Base-by-base conservation (phyloP, 2,329 filamentous ascomycete species). In the Venturia pyrina region DNA sequence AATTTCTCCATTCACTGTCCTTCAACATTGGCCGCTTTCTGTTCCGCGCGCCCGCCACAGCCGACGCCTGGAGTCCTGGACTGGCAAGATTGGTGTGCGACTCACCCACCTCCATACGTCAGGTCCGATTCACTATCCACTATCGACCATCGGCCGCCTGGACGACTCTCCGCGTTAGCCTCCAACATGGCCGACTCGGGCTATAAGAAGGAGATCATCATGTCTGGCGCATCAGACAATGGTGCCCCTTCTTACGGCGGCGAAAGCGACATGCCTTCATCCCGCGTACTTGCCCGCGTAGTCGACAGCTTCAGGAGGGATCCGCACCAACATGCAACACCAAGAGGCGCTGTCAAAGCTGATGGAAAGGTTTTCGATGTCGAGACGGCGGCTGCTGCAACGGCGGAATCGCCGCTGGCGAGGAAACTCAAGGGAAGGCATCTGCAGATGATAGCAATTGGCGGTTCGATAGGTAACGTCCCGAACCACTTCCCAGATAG, bases 361-460 rank as follows among this genome's bases (percentile, higher is more conserved):
- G 81, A 85, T 76, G 82, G 82, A 65, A 80, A 80, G 67, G 79
- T 81, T 17, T 87, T 84, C 72, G 82, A 90, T 73, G 78, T 91
- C 69, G 88, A 92, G 73, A 75, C 75, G 65, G 85, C 85, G 0
- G 83, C 82, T 0, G 75, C 78, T 19, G 82, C 81, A 56, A 93
- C 91, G 1, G 89, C 90, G 4, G 83, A 87, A 69, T 88, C 90
- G 59, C 86, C 89, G 8, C 81, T 98, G 63, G 68, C 68, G 24
- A 71, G 71, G 69, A 68, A 87, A 75, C 78, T 95, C 70, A 93
- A 93, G 78, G 86, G 87, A 34, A 82, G 91, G 50, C 91, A 95
- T 79, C 74, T 95, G 71, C 90, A 95, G 79, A 95, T 95, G 90
- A 95, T 96, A 80, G 90, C 91, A 6, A 93, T 95, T 71, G 90